Evolutionary conservation across 306 rosid species (phyloP).

Genomic region (Sophora flavescens): DNA sequence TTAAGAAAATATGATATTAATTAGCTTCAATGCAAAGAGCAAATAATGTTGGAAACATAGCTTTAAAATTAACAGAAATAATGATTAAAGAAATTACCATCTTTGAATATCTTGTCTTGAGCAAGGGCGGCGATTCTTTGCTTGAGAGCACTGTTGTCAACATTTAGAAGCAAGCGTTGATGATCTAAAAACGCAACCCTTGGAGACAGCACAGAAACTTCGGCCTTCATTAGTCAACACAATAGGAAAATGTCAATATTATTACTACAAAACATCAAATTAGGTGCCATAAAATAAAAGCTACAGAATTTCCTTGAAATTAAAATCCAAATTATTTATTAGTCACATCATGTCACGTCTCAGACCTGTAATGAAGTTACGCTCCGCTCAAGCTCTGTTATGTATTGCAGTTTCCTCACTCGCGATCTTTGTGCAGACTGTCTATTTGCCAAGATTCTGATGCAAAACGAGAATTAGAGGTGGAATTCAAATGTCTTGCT

Average conservation of each 20-base stretch:
- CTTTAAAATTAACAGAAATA: background rate
- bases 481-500: background rate
- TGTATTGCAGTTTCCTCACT: constrained; percentile 96
- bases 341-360: constrained; percentile 7
- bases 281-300: background rate
- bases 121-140: constrained; percentile 99
- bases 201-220: constrained; percentile 92
- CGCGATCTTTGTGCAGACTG: constrained; percentile 99
- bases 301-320: background rate
- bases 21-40: background rate
- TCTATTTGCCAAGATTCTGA: constrained; percentile 94
- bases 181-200: constrained; percentile 95
- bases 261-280: background rate
- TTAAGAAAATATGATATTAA: background rate
- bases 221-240: constrained; percentile 69
- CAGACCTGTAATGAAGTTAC: constrained; percentile 92
- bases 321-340: background rate
- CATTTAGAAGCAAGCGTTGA: constrained; percentile 94
- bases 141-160: constrained; percentile 96
- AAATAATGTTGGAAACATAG: background rate
- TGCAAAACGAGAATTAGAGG: constrained; percentile 34
- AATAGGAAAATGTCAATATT: constrained; percentile 22
- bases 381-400: constrained; percentile 94
- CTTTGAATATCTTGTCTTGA: constrained; percentile 96
- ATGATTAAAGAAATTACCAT: constrained; percentile 58